Conservation (phyloP, 2,329 filamentous ascomycete species). For the Cladophialophora psammophila region DNA sequence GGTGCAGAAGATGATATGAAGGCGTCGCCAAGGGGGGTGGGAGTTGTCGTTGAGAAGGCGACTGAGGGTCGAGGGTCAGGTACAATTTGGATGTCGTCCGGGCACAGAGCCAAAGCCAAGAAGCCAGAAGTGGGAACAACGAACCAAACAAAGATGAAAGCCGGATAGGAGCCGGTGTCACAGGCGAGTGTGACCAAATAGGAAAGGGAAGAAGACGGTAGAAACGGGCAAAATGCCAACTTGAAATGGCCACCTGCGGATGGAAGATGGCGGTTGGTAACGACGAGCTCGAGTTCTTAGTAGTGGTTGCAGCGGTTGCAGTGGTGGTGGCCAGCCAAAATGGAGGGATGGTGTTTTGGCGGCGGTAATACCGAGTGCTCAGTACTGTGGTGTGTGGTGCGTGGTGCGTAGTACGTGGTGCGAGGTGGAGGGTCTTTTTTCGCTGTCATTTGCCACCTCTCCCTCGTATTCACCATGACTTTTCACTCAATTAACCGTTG, state of each 20-base stretch:
- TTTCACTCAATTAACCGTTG: background rate
- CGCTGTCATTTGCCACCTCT: background rate
- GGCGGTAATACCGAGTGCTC: too few species aligned
- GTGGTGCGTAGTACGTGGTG: background rate
- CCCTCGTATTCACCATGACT: background rate
- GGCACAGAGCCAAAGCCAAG: background rate
- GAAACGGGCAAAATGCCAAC: background rate
- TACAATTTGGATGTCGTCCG: constrained; percentile 8
- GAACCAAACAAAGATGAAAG: background rate
- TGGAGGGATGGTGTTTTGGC: too few species aligned
- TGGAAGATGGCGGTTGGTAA: too few species aligned
- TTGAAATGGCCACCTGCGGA: constrained; percentile 1
- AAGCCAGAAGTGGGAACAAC: background rate
- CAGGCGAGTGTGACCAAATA: background rate
- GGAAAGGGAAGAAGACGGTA: background rate
- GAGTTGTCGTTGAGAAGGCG: constrained; percentile 1
- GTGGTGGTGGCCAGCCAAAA: too few species aligned
- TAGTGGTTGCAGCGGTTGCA: too few species aligned
- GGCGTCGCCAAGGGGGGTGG: background rate
- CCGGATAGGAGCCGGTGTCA: background rate
- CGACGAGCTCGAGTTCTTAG: too few species aligned
- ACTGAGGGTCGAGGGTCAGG: background rate
- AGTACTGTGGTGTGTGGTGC: background rate
- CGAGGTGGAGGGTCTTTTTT: background rate
- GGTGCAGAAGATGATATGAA: background rate